These are phyloP conservation scores for Lecanicillium sp. DNA, from an alignment of 2,329 filamentous ascomycete genomes.

Conservation along the genomic window DNA sequence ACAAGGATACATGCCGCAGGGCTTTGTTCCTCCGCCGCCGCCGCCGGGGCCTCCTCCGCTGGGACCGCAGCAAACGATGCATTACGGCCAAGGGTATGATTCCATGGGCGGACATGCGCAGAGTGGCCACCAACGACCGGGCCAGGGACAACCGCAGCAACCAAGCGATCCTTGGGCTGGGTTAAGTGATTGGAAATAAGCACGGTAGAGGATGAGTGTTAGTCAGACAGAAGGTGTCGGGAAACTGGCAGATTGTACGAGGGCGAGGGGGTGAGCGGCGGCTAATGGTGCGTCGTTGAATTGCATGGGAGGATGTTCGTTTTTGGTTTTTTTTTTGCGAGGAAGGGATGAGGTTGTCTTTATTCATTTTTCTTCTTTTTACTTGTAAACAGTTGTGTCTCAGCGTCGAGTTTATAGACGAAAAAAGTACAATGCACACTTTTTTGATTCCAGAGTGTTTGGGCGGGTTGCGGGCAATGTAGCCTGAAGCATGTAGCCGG, in stretches of 20 bases:
- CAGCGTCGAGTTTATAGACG: background rate
- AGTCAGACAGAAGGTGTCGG: no score
- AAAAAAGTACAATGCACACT: background rate
- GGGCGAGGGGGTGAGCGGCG: no score
- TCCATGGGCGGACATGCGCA: slow-evolving; percentile 15
- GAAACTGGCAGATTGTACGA: no score
- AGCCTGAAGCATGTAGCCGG: no score
- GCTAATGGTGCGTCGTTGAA: no score
- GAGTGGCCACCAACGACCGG: slow-evolving; percentile 23
- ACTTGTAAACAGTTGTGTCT: no score
- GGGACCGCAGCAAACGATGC: slow-evolving; percentile 55
- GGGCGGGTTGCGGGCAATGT: no score
- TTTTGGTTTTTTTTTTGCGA: no score
- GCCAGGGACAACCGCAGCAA: slow-evolving; percentile 26
- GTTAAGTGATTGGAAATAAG: slow-evolving; percentile 43
- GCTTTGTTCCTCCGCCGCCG: slow-evolving; percentile 56
- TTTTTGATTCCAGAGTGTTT: background rate
- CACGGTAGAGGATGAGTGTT: background rate
- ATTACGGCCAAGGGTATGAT: slow-evolving; percentile 36
- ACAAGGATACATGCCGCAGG: slow-evolving; percentile 40
- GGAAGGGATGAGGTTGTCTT: background rate
- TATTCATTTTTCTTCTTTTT: slow-evolving; percentile 1
- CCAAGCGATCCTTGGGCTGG: slow-evolving; percentile 45
- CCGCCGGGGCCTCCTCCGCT: slow-evolving; percentile 55
- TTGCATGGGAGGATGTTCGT: no score